Evolutionary conservation across 768 basidiomycete genomes (phyloP), one percentile per base, ranked within the genome.

Genomic region (Dacryopinax spathularia): DNA sequence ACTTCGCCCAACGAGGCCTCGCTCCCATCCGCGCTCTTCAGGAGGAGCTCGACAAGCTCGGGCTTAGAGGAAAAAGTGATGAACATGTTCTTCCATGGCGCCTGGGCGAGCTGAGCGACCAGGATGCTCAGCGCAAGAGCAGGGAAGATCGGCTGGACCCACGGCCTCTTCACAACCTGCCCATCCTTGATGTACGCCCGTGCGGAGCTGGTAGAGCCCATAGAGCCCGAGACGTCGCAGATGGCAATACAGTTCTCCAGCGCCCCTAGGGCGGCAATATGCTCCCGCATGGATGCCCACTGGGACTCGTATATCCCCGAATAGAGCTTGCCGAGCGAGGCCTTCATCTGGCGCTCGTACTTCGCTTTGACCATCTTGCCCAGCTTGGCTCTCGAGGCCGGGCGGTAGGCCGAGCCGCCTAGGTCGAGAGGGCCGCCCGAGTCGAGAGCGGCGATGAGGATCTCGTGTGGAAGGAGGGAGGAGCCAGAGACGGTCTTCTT

Each of bases 161-260:
- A 20, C 13, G 22, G 10, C 25, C 13, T 7, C 22, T 44, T 44
- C 9, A 15, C 22, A 22, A 10, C 13, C 43, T 44, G 43, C 43
- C 43, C 43, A 18, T 65, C 33, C 9, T 63, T 63, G 66, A 18
- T 63, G 0, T 27, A 71, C 65, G 1, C 27, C 12, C 31, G 25
- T 1, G 9, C 20, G 1, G 10, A 20, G 31, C 62, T 18, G 16
- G 79, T 27, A 13, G 13, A 25, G 1, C 84, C 85, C 88, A 88
- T 89, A 9, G 84, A 86, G 0, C 84, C 86, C 0, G 85, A 87
- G 18, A 88, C 86, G 68, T 89, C 88, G 71, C 85, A 88, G 29
- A 88, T 68, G 0, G 87, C 87, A 27, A 89, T 69, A 10, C 80
- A 77, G 65, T 83, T 86, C 1, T 84, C 80, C 36, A 89, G 68